Conservation (phyloP, 371 early-diverging fungal species). For the Mortierella sp. region DNA sequence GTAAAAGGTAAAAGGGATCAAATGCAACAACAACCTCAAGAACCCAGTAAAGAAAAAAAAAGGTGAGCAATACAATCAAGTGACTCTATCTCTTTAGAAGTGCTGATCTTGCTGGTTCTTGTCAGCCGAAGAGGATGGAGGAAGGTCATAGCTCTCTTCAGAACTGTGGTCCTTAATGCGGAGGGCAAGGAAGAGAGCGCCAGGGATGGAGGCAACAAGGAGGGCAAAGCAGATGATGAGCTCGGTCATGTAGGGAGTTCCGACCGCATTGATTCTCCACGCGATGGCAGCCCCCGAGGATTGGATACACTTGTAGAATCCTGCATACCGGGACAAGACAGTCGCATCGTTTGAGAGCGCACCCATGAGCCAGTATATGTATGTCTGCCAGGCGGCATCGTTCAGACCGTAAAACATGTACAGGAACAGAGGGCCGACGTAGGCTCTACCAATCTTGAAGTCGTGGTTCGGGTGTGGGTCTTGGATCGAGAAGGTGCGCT, state of each 20-base stretch:
- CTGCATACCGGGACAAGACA: slow-evolving; percentile 76
- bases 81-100: background rate
- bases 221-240: slow-evolving; percentile 47
- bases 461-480: background rate
- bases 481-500: slow-evolving; percentile 60
- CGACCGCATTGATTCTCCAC: slow-evolving; percentile 10
- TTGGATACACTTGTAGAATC: slow-evolving; percentile 87
- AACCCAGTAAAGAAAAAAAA: background rate
- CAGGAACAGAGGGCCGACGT: slow-evolving; percentile 68
- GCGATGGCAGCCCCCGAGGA: slow-evolving; percentile 71
- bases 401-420: slow-evolving; percentile 74
- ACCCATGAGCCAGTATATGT: slow-evolving; percentile 78
- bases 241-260: slow-evolving; percentile 13
- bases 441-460: slow-evolving; percentile 40
- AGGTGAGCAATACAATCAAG: background rate
- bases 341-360: slow-evolving; percentile 75
- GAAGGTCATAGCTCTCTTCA: slow-evolving; percentile 2
- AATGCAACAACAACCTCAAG: background rate
- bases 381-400: slow-evolving; percentile 76
- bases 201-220: background rate
- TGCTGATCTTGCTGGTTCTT: background rate
- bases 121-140: background rate
- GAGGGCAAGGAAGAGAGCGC: slow-evolving; percentile 30
- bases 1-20: background rate
- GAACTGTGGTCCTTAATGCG: slow-evolving; percentile 39